phyloP scores from a whole-genome alignment of 176 grass and related monocot species.

The Cenchrus fungigraminus region DNA sequence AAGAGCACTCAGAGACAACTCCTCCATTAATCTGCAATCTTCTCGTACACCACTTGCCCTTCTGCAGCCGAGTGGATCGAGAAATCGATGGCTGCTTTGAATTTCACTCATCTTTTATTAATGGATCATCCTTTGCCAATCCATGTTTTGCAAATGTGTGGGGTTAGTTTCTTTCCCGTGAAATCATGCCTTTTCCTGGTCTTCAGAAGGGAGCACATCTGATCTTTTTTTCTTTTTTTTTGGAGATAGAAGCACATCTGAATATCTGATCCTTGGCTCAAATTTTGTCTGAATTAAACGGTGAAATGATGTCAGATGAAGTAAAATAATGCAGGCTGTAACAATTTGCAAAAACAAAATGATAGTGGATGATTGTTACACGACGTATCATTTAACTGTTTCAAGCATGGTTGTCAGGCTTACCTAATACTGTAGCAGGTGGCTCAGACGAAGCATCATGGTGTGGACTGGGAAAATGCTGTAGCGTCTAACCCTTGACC shows the following conservation, averaged over 20 bases:
- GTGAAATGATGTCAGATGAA: not conserved
- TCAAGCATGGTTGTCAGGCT: not conserved
- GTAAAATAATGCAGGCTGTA: not conserved
- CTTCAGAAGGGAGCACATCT: too few relatives aligned
- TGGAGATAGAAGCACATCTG: too few relatives aligned
- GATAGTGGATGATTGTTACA: not conserved
- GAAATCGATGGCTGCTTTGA: not conserved
- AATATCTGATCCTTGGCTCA: too few relatives aligned
- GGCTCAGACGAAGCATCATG: not conserved
- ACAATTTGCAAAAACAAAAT: not conserved
- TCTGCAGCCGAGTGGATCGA: not conserved
- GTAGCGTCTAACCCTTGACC: not conserved
- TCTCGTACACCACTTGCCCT: slow-evolving; percentile 18
- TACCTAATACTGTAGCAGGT: not conserved
- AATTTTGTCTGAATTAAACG: too few relatives aligned
- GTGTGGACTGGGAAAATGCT: not conserved
- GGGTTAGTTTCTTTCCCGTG: too few relatives aligned
- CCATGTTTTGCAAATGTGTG: too few relatives aligned
- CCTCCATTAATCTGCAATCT: not conserved
- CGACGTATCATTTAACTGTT: not conserved
- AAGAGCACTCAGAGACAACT: not conserved
- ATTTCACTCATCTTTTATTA: too few relatives aligned
- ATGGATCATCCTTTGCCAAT: too few relatives aligned
- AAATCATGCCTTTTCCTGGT: too few relatives aligned
- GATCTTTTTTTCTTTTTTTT: too few relatives aligned